These are phyloP conservation scores for Penicillium canariense DNA, from an alignment of 495 filamentous ascomycete genomes.

Conservation along the genomic window DNA sequence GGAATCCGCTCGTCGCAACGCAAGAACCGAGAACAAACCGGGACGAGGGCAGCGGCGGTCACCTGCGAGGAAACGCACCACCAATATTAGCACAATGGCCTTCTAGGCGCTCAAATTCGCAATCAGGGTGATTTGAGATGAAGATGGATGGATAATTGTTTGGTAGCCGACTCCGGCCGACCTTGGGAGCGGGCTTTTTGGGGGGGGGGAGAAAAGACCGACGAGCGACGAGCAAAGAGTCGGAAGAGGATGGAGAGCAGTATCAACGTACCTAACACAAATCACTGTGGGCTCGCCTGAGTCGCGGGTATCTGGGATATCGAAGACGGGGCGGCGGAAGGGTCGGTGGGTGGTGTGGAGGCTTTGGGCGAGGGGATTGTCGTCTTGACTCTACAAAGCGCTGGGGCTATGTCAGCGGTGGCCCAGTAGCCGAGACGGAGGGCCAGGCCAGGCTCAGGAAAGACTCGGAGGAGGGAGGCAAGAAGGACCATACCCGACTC, in stretches of 20 bases:
- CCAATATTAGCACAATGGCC: conserved; percentile 32
- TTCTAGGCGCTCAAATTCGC: conserved; percentile 13
- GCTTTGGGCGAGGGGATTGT: conserved; percentile 31
- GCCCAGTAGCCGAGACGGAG: conserved; percentile 26
- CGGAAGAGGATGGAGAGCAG: conserved; percentile 43
- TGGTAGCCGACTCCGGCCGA: conserved; percentile 35
- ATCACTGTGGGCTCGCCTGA: conserved; percentile 24
- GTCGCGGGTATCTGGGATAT: conserved; percentile 32
- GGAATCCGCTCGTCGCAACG: conserved; percentile 43
- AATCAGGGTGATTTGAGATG: conserved; percentile 15
- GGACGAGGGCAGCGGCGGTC: conserved; percentile 31
- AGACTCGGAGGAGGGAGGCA: conserved; percentile 1
- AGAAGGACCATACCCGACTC: conserved; percentile 20
- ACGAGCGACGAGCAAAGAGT: conserved; percentile 33
- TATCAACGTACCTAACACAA: conserved; percentile 37
- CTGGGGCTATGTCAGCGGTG: conserved; percentile 47
- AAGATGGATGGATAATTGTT: conserved; percentile 28
- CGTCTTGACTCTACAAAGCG: conserved; percentile 39
- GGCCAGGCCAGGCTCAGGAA: neutral
- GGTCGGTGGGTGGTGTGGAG: conserved; percentile 28
- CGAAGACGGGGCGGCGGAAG: conserved; percentile 16
- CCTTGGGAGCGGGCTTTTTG: conserved; percentile 30
- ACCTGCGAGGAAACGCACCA: conserved; percentile 23
- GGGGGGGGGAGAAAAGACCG: conserved; percentile 22
- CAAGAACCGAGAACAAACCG: conserved; percentile 42